phyloP scores from a whole-genome alignment of 345 rosid genomes.

The Euphorbia peplus region DNA sequence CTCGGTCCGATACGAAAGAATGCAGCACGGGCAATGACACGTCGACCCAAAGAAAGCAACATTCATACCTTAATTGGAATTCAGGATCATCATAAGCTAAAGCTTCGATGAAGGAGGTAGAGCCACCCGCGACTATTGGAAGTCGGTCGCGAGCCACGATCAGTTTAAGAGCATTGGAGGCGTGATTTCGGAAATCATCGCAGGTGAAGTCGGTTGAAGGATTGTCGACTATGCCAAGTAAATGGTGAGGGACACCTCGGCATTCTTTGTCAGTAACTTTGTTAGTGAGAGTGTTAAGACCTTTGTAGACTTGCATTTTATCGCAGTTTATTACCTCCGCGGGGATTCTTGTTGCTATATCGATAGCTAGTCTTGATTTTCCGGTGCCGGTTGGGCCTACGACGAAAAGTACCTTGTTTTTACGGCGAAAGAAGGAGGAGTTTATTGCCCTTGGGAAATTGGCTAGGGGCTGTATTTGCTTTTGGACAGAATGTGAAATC shows the following conservation, averaged over 20 bases:
- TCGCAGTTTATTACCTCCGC: conserved; percentile 83
- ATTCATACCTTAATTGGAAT: conserved; percentile 60
- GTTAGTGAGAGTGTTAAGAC: conserved; percentile 67
- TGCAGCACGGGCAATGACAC: conserved; percentile 53
- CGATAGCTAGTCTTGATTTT: conserved; percentile 78
- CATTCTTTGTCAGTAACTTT: conserved; percentile 77
- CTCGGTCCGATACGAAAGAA: conserved; percentile 67
- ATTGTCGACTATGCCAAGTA: conserved; percentile 58
- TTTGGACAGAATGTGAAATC: conserved; percentile 43
- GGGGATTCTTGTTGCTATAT: conserved; percentile 62
- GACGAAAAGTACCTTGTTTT: conserved; percentile 74
- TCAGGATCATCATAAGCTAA: conserved; percentile 52
- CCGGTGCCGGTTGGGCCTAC: conserved; percentile 95
- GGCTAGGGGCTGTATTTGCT: conserved; percentile 48
- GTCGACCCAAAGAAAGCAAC: conserved; percentile 83
- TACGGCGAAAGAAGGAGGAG: conserved; percentile 46
- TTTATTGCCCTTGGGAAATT: conserved; percentile 42
- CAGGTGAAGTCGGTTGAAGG: conserved; percentile 54
- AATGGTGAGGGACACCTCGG: conserved; percentile 72
- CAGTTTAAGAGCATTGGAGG: conserved; percentile 39
- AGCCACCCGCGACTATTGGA: conserved; percentile 88
- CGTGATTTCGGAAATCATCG: conserved; percentile 47
- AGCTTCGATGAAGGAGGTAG: conserved; percentile 74
- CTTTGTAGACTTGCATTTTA: conserved; percentile 80
- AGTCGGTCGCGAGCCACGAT: conserved; percentile 40